A percentile compares a stretch with the other conserved stretches of the same genome.
These are phyloP conservation scores for Colletotrichum tropicicola DNA, from an alignment of 2,329 filamentous ascomycete species.

Conservation along the genomic window DNA sequence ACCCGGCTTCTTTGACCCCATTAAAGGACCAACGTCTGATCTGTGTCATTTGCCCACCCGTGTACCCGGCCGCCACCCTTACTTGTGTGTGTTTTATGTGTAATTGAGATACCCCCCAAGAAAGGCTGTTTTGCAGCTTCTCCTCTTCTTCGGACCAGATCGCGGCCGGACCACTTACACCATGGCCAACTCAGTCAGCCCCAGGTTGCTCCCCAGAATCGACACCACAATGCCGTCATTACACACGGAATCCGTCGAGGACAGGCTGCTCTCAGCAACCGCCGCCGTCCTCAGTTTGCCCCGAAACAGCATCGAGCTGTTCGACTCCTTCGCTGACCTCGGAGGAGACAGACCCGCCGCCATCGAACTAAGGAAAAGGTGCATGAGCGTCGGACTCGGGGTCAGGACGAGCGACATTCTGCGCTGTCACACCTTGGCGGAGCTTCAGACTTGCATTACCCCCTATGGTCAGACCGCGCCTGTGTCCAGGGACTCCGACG, in stretches of 20 bases:
- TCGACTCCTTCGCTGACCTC: constrained; percentile 54
- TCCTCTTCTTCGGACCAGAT: constrained; percentile 19
- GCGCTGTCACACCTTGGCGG: constrained; percentile 52
- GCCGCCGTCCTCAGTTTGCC: constrained; percentile 47
- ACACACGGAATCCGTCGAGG: constrained; percentile 34
- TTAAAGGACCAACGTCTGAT: constrained; percentile 10
- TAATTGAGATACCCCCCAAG: constrained; percentile 28
- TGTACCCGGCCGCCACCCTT: constrained; percentile 7
- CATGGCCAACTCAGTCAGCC: constrained; percentile 25
- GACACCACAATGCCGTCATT: constrained; percentile 32
- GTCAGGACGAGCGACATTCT: constrained; percentile 51
- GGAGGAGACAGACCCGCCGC: constrained; percentile 50
- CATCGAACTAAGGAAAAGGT: constrained; percentile 41
- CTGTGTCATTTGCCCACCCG: constrained; percentile 13
- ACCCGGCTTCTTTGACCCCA: constrained; percentile 20
- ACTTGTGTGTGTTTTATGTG: constrained; percentile 15
- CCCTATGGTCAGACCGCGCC: constrained; percentile 32
- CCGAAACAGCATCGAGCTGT: constrained; percentile 40
- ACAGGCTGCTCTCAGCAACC: constrained; percentile 44
- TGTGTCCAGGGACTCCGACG: constrained; percentile 22
- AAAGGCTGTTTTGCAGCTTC: constrained; percentile 8
- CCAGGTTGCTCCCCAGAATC: constrained; percentile 33
- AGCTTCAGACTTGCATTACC: constrained; percentile 52
- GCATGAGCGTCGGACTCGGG: constrained; percentile 45
- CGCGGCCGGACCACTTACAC: constrained; percentile 11